A percentile compares a stretch with the other conserved stretches of the same genome.
Evolutionary conservation across 495 filamentous ascomycete species (phyloP).

Genomic region (Geopyxis carbonaria): DNA sequence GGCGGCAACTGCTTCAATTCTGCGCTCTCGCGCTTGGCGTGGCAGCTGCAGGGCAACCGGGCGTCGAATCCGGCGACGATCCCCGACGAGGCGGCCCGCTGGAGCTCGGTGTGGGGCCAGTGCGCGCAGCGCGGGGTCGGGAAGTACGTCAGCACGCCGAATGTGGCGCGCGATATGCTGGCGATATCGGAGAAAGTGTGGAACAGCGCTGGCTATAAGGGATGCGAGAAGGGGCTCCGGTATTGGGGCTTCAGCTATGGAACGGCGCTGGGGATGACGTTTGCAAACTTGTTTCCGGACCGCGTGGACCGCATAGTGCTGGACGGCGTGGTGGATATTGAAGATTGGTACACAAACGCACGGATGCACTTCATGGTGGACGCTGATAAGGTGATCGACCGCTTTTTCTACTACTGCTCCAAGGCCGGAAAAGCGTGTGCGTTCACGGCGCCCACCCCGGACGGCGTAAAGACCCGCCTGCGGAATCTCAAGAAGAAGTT

Average conservation of each 20-base stretch:
- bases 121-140: constrained; percentile 4
- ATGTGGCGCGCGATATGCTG: constrained; percentile 21
- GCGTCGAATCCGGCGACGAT: constrained; percentile 6
- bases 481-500: constrained; percentile 29
- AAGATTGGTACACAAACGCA: constrained; percentile 31
- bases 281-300: constrained; percentile 35
- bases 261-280: constrained; percentile 35
- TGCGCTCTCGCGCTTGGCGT: constrained; percentile 6
- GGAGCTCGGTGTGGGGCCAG: constrained; percentile 3
- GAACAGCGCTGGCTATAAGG: constrained; percentile 20
- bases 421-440: constrained; percentile 30
- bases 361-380: constrained; percentile 37
- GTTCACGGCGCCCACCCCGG: constrained; percentile 29
- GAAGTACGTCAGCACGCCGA: constrained; percentile 14
- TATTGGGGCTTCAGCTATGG: constrained; percentile 43
- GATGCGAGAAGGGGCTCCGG: constrained; percentile 29
- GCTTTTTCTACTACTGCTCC: constrained; percentile 39
- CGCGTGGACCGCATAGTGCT: constrained; percentile 33
- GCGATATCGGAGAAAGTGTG: constrained; percentile 15
- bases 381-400: constrained; percentile 35
- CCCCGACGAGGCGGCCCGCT: constrained; percentile 7
- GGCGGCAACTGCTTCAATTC: constrained; percentile 33
- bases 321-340: constrained; percentile 33
- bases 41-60: constrained; percentile 4
- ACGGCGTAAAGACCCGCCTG: constrained; percentile 29